These are phyloP conservation scores for Senecio squalidus DNA, from an alignment of 140 eudicot species.

Conservation along the genomic window DNA sequence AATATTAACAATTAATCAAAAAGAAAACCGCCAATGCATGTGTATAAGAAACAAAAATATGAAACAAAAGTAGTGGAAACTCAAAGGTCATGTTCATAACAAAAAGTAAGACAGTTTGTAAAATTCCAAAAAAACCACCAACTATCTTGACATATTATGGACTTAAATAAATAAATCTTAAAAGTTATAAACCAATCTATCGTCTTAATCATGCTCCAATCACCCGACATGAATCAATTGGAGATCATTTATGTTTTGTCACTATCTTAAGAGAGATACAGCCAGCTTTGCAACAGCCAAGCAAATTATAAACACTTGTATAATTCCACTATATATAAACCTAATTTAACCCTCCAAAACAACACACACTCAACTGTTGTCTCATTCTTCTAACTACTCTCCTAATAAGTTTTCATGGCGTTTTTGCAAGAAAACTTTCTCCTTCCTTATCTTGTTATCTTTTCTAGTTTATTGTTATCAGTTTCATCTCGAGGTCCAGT, in stretches of 20 bases:
- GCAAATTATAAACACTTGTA: constrained; percentile 14
- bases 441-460: constrained; percentile 25
- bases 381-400: background rate
- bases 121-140: too few relatives aligned
- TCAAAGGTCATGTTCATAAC: too few relatives aligned
- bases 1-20: too few relatives aligned
- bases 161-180: too few relatives aligned
- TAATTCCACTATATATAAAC: constrained; percentile 21
- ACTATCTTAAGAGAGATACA: constrained; percentile 29
- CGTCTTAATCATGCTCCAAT: too few relatives aligned
- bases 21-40: too few relatives aligned
- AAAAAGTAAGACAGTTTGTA: too few relatives aligned
- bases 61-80: too few relatives aligned
- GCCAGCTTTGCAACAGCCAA: constrained; percentile 35
- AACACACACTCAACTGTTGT: background rate
- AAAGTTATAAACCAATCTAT: too few relatives aligned
- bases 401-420: constrained; percentile 33
- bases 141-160: too few relatives aligned
- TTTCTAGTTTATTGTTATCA: constrained; percentile 16
- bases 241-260: constrained; percentile 22
- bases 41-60: too few relatives aligned
- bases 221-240: constrained; percentile 31
- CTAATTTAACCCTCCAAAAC: constrained; percentile 14
- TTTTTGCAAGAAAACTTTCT: constrained; percentile 19
- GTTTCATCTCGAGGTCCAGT: constrained; percentile 52